phyloP scores from a whole-genome alignment of 202 grass and related monocot species.

The Saccharum hybrid region DNA sequence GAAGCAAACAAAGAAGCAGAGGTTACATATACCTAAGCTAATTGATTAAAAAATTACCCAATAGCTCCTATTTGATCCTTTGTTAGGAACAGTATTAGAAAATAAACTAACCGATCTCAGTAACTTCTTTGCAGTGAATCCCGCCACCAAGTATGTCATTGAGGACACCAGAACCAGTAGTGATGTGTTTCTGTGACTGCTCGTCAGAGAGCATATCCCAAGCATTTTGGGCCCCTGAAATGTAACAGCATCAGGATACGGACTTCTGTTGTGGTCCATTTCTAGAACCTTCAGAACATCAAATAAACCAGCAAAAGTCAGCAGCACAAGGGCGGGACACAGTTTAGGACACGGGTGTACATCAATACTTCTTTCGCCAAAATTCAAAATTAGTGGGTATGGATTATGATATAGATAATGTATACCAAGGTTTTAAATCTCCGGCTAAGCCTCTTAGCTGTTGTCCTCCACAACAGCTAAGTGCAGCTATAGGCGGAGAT shows the following conservation, averaged over 20 bases:
- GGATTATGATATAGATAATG: background rate
- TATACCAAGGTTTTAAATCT: background rate
- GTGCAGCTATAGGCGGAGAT: too few species aligned
- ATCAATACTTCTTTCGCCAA: background rate
- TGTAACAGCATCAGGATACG: background rate
- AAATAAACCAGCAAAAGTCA: background rate
- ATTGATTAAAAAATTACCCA: slow-evolving; percentile 22
- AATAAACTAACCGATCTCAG: slow-evolving; percentile 73
- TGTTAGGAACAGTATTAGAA: slow-evolving; percentile 1
- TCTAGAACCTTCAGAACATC: background rate
- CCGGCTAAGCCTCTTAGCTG: too few species aligned
- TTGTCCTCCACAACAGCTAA: too few species aligned
- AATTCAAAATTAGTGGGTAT: background rate
- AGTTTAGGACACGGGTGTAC: background rate
- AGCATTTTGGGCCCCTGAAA: slow-evolving; percentile 78
- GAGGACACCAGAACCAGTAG: slow-evolving; percentile 76
- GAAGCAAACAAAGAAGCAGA: slow-evolving; percentile 28
- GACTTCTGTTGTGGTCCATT: background rate
- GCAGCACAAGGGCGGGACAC: background rate
- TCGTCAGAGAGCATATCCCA: slow-evolving; percentile 98
- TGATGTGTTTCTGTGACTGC: slow-evolving; percentile 81
- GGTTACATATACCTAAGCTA: background rate
- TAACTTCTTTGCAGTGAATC: slow-evolving; percentile 96
- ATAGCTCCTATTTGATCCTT: background rate
- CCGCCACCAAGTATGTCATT: slow-evolving; percentile 90